Evolutionary conservation across 805 yeast genomes (phyloP).

Genomic region (Teunomyces lycoperdinae): DNA sequence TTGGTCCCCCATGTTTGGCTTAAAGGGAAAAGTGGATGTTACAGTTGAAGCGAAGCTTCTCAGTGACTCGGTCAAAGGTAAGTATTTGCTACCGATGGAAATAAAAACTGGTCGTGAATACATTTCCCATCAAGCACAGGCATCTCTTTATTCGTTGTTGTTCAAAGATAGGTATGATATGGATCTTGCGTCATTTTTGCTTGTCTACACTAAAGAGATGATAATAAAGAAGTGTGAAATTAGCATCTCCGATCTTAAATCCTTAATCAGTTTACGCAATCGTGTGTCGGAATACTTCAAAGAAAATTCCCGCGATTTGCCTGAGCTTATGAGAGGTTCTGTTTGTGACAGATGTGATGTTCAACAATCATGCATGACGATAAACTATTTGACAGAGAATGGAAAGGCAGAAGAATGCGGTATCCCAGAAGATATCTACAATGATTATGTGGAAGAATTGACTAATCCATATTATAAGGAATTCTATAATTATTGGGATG

Average conservation of each 20-base stretch:
- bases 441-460: slow-evolving; percentile 51
- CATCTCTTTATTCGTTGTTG: slow-evolving; percentile 74
- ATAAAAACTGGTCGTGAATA: slow-evolving; percentile 79
- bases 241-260: slow-evolving; percentile 55
- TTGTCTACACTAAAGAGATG: slow-evolving; percentile 69
- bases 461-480: slow-evolving; percentile 37
- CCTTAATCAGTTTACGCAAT: slow-evolving; percentile 72
- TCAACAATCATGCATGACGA: slow-evolving; percentile 59
- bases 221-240: slow-evolving; percentile 55
- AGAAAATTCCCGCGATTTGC: slow-evolving; percentile 49
- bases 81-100: slow-evolving; percentile 73
- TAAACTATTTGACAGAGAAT: slow-evolving; percentile 55
- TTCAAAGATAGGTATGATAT: slow-evolving; percentile 77
- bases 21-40: slow-evolving; percentile 87
- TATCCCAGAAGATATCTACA: slow-evolving; percentile 45
- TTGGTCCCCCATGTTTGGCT: slow-evolving; percentile 87
- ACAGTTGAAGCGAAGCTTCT: slow-evolving; percentile 60
- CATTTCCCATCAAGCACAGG: slow-evolving; percentile 79
- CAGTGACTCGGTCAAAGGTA: slow-evolving; percentile 24
- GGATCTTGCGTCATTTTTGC: slow-evolving; percentile 59
- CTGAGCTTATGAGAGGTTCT: slow-evolving; percentile 50
- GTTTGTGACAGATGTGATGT: slow-evolving; percentile 62
- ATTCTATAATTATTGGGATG: slow-evolving; percentile 75
- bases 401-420: slow-evolving; percentile 59
- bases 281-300: slow-evolving; percentile 57